Evolutionary conservation across 2,329 filamentous ascomycete species (phyloP), one percentile per base, ranked within the genome.

Genomic region (Capronia epimyces): DNA sequence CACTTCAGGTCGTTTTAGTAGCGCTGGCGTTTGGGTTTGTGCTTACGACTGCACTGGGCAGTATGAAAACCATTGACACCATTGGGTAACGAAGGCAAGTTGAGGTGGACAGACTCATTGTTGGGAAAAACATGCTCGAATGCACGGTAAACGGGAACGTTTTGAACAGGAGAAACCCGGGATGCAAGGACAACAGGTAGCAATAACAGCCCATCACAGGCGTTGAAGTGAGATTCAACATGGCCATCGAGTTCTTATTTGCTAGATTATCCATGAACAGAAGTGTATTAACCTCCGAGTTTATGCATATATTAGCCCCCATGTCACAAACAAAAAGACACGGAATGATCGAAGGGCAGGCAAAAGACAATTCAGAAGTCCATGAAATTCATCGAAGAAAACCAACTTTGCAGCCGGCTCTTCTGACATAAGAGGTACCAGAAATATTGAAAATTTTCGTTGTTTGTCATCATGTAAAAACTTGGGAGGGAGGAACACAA

Each of bases 391-490:
- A 90, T 87, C 71, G 83, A 77, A 69, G 73, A 67, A 72, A 75
- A 66, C 69, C 75, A 74, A 67, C 57, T 62, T 43, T 49, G 34
- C 20, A 43, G 36, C 46, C 34, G 31, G 42, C 53, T 65, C 66
- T 77, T 76, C 82, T 93, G 84, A 87, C 81, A 89, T 89, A 93
- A 95, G 89, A 95, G 89, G 89, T 95, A 89, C 89, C 89, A 95
- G 87, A 94, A 85, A 55, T 76, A 74, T 75, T 72, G 71, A 72
- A 68, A 71, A 68, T 49, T 44, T 45, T 40, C 37, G 52, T 43
- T 75, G 73, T 76, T 76, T 82, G 79, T 91, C 87, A 90, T 91
- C 87, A 89, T 79, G 57, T 36, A 39, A 47, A 37, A 21, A 20
- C 18, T 37, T 2, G 9, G 52, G 49, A 48, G 37, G 56, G 50